Percentiles rank a stretch among this genome's conserved stretches.
phyloP scores from a whole-genome alignment of 2,329 filamentous ascomycete species.

The Colletotrichum simmondsii region DNA sequence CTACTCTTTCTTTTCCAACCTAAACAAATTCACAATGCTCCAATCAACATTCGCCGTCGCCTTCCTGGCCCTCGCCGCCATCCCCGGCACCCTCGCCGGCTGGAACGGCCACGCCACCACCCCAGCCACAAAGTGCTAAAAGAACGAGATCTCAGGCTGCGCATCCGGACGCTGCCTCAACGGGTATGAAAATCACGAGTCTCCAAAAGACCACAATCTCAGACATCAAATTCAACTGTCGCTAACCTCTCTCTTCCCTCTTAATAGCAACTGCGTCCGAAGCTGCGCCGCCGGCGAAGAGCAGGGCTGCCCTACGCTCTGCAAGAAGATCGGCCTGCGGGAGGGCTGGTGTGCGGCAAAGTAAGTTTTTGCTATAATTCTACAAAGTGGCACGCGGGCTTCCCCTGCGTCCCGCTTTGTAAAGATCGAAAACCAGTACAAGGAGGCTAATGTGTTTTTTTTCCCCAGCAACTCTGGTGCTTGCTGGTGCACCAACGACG shows the following conservation, averaged over 20 bases:
- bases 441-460: background rate
- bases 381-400: background rate
- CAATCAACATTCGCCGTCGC: background rate
- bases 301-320: background rate
- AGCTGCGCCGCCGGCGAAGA: background rate
- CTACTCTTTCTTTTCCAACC: too few species aligned
- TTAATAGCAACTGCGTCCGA: background rate
- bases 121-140: background rate
- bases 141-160: background rate
- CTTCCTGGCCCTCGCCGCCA: background rate
- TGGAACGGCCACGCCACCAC: background rate
- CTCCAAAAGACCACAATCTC: too few species aligned
- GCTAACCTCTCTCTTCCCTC: background rate
- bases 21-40: background rate
- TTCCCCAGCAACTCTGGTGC: background rate
- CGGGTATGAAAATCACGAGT: background rate
- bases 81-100: background rate
- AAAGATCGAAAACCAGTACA: too few species aligned
- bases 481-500: background rate
- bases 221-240: background rate
- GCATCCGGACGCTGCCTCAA: background rate
- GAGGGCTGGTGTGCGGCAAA: background rate
- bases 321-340: background rate
- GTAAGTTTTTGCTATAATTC: background rate
- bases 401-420: too few species aligned